Conservation (phyloP, 768 basidiomycete species). For the Collybia nuda region DNA sequence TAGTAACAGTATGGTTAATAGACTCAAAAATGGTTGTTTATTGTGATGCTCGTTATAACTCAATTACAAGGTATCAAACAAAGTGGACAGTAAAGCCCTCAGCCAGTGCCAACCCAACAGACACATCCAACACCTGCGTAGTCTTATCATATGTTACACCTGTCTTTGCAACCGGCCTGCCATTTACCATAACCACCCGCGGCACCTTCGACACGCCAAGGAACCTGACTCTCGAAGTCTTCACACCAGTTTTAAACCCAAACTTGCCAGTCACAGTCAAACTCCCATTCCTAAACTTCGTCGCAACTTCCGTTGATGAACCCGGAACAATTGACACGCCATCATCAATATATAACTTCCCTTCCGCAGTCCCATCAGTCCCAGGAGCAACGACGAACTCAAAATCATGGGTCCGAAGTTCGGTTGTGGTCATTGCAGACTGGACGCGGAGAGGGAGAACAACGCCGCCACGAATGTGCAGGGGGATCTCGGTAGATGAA, state of each 20-base stretch:
- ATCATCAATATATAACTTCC: conserved; percentile 63
- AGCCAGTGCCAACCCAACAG: conserved; percentile 35
- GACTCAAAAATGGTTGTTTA: no score
- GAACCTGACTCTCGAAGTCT: conserved; percentile 34
- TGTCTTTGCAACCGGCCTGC: conserved; percentile 17
- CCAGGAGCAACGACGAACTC: conserved; percentile 64
- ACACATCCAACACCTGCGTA: conserved; percentile 44
- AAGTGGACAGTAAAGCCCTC: conserved; percentile 28
- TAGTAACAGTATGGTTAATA: no score
- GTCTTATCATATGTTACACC: conserved; percentile 31
- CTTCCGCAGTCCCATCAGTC: conserved; percentile 48
- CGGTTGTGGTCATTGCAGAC: conserved; percentile 61
- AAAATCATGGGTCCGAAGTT: conserved; percentile 53
- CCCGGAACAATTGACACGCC: conserved; percentile 49
- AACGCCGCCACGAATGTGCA: conserved; percentile 60
- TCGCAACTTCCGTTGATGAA: conserved; percentile 28
- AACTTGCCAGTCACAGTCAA: conserved; percentile 37
- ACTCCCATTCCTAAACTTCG: conserved; percentile 27
- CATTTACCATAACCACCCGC: conserved; percentile 26
- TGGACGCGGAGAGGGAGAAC: conserved; percentile 56
- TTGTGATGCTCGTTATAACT: no score
- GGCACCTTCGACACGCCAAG: conserved; percentile 32
- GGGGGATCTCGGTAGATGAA: conserved; percentile 56
- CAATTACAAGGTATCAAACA: no score
- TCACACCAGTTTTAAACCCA: conserved; percentile 36